Percentiles rank a stretch among this genome's conserved stretches.
Conservation (phyloP, 176 grass and related monocot species). For the Bolboschoenus planiculmis region DNA sequence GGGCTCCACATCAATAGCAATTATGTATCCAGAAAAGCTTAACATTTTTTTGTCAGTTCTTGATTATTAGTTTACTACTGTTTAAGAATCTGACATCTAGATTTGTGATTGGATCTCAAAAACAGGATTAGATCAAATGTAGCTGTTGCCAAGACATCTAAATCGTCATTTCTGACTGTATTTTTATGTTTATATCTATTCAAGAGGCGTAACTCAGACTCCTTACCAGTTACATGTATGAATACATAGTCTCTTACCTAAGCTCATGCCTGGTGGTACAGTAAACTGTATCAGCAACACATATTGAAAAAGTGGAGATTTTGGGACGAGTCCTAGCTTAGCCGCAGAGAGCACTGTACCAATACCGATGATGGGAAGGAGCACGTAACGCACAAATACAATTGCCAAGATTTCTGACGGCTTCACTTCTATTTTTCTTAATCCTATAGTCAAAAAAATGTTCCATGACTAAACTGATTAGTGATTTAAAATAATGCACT, state of each 20-base stretch:
- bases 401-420: slow-evolving; percentile 24
- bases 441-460: slow-evolving; percentile 7
- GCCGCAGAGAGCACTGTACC: slow-evolving; percentile 33
- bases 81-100: background rate
- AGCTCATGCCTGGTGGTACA: slow-evolving; percentile 44
- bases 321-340: slow-evolving; percentile 43
- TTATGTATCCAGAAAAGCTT: background rate
- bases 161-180: background rate
- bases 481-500: background rate
- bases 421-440: slow-evolving; percentile 16
- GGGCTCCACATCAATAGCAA: too few species aligned
- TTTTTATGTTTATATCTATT: background rate
- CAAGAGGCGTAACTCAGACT: too few species aligned
- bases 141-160: background rate
- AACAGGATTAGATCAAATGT: background rate
- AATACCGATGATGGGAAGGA: slow-evolving; percentile 39
- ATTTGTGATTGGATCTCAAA: background rate
- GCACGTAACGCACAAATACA: slow-evolving; percentile 26
- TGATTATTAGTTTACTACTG: background rate
- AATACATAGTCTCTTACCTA: slow-evolving; percentile 21
- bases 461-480: background rate
- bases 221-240: too few species aligned
- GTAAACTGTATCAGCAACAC: slow-evolving; percentile 54
- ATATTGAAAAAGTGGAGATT: slow-evolving; percentile 45
- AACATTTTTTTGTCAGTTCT: background rate